Conservation (phyloP, 139 green algal genomes). For the Closterium sp. region DNA sequence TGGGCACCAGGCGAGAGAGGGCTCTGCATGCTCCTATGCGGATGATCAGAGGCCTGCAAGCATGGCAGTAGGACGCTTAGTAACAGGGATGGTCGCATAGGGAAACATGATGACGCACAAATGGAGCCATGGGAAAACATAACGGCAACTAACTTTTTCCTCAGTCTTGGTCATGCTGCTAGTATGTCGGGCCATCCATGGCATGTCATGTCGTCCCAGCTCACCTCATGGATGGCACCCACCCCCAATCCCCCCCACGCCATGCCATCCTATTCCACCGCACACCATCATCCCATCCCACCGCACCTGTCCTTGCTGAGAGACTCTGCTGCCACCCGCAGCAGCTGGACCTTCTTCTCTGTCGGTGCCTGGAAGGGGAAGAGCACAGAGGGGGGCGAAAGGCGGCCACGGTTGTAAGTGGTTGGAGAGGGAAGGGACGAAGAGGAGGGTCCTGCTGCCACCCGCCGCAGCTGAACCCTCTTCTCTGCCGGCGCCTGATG, state of each 20-base stretch:
- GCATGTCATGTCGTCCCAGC: not conserved
- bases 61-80: too few relatives aligned
- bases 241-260: not conserved
- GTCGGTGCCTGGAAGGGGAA: too few relatives aligned
- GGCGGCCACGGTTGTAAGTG: too few relatives aligned
- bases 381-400: not conserved
- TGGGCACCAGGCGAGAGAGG: slow-evolving; percentile 13
- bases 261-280: not conserved
- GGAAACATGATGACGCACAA: too few relatives aligned
- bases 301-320: not conserved
- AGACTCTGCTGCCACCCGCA: not conserved
- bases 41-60: not conserved
- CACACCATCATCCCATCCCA: not conserved
- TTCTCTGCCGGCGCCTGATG: slow-evolving; percentile 2
- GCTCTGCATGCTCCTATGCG: slow-evolving; percentile 48
- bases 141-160: too few relatives aligned
- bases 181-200: too few relatives aligned
- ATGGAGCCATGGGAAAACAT: too few relatives aligned
- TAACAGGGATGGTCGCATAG: too few relatives aligned
- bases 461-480: not conserved
- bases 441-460: too few relatives aligned
- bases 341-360: slow-evolving; percentile 7
- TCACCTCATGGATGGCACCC: not conserved
- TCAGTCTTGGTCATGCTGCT: too few relatives aligned
- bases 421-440: too few relatives aligned